Evolutionary conservation across 2,329 filamentous ascomycete genomes (phyloP).

Genomic region (Colletotrichum salicis): DNA sequence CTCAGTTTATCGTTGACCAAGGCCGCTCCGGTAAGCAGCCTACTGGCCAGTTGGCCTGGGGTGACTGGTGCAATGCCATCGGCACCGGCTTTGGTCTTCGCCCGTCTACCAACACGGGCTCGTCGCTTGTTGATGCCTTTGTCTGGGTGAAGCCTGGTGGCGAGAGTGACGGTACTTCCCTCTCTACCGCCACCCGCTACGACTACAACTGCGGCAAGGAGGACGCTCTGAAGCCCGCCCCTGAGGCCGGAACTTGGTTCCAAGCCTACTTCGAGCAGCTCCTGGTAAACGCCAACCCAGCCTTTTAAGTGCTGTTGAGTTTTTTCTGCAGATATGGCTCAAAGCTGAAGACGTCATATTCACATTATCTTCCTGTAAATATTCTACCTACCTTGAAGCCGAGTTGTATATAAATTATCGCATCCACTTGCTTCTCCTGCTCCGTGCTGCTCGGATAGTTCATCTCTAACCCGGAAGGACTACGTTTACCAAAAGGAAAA

Average conservation of each 20-base stretch:
- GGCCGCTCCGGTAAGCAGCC: conserved; percentile 63
- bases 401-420: background rate
- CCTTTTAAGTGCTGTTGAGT: conserved; percentile 46
- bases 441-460: background rate
- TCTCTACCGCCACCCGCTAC: conserved; percentile 60
- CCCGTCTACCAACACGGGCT: conserved; percentile 71
- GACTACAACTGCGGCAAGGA: conserved; percentile 65
- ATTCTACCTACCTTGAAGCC: background rate
- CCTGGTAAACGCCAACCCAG: conserved; percentile 64
- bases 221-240: conserved; percentile 70
- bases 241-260: conserved; percentile 78
- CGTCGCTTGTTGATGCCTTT: conserved; percentile 70
- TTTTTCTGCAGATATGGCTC: background rate
- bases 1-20: conserved; percentile 61
- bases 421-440: background rate
- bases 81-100: conserved; percentile 73
- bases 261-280: conserved; percentile 69
- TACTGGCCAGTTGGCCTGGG: conserved; percentile 70
- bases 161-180: conserved; percentile 63
- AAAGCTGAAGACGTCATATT: background rate
- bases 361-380: conserved; percentile 6
- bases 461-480: background rate
- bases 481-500: background rate
- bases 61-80: conserved; percentile 75
- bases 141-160: conserved; percentile 78